A percentile compares a stretch with the other conserved stretches of the same genome.
phyloP scores from a whole-genome alignment of 2,329 filamentous ascomycete species.

The Neocatenulostroma microsporum region DNA sequence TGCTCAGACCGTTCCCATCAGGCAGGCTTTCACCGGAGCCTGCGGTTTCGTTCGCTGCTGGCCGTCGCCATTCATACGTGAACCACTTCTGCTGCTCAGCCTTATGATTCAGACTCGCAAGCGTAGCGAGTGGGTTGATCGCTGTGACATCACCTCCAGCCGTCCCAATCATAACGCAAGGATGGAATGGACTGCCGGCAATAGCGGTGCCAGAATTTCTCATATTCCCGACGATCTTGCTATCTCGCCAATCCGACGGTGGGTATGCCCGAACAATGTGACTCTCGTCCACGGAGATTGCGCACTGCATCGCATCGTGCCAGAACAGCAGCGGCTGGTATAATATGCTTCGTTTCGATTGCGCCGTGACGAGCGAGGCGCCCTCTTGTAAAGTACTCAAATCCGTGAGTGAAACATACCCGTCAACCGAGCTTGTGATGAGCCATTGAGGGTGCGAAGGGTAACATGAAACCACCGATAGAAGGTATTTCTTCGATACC shows the following conservation, averaged over 20 bases:
- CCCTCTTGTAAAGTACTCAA: slow-evolving; percentile 37
- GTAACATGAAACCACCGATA: slow-evolving; percentile 42
- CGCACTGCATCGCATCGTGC: slow-evolving; percentile 48
- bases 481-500: slow-evolving; percentile 42
- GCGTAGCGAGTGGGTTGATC: slow-evolving; percentile 45
- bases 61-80: slow-evolving; percentile 47
- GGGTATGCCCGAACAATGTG: slow-evolving; percentile 43
- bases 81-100: slow-evolving; percentile 52
- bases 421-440: slow-evolving; percentile 47
- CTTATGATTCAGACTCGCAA: slow-evolving; percentile 42
- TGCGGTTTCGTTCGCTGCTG: background rate
- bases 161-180: slow-evolving; percentile 46
- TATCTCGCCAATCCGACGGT: slow-evolving; percentile 46
- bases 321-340: slow-evolving; percentile 45
- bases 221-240: slow-evolving; percentile 39
- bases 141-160: slow-evolving; percentile 45
- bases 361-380: slow-evolving; percentile 39
- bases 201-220: slow-evolving; percentile 33
- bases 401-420: slow-evolving; percentile 49
- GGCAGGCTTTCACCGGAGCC: slow-evolving; percentile 3
- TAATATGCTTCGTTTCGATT: slow-evolving; percentile 43
- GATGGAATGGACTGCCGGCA: slow-evolving; percentile 47
- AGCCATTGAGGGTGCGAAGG: slow-evolving; percentile 48
- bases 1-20: slow-evolving; percentile 16
- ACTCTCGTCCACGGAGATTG: slow-evolving; percentile 49